These are phyloP conservation scores for Saussurea involucrata DNA, from an alignment of 129 eudicot species.

Conservation along the genomic window DNA sequence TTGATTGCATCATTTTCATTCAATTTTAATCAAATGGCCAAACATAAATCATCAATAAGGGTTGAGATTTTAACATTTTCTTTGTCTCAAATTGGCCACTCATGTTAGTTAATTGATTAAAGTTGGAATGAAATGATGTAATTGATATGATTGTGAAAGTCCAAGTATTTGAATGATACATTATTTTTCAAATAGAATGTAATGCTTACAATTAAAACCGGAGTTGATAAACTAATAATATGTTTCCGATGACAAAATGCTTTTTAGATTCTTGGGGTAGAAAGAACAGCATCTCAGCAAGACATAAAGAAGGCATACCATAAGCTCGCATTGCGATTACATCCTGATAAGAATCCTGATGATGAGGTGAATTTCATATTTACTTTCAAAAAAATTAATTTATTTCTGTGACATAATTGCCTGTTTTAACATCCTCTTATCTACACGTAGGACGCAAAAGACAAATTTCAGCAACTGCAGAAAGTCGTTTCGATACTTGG, in stretches of 20 bases:
- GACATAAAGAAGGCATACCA: constrained; percentile 82
- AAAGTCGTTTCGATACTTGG: constrained; percentile 84
- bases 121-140: too few species aligned
- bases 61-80: too few species aligned
- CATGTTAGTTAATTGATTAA: too few species aligned
- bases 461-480: constrained; percentile 79
- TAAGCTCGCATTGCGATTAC: constrained; percentile 69
- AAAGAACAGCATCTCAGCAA: constrained; percentile 66
- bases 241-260: background rate
- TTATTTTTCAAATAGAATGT: background rate
- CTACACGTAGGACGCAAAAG: constrained; percentile 60
- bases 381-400: background rate
- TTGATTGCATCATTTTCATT: too few species aligned
- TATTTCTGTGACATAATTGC: background rate
- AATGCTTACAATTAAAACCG: background rate
- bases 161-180: too few species aligned
- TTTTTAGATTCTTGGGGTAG: constrained; percentile 70
- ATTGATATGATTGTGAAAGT: too few species aligned
- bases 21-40: too few species aligned
- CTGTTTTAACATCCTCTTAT: background rate
- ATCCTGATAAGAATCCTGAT: constrained; percentile 85
- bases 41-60: too few species aligned
- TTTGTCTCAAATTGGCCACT: too few species aligned
- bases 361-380: constrained; percentile 46
- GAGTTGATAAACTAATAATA: too few species aligned